Evolutionary conservation across 345 rosid genomes (phyloP).

Genomic region (Acer saccharum): DNA sequence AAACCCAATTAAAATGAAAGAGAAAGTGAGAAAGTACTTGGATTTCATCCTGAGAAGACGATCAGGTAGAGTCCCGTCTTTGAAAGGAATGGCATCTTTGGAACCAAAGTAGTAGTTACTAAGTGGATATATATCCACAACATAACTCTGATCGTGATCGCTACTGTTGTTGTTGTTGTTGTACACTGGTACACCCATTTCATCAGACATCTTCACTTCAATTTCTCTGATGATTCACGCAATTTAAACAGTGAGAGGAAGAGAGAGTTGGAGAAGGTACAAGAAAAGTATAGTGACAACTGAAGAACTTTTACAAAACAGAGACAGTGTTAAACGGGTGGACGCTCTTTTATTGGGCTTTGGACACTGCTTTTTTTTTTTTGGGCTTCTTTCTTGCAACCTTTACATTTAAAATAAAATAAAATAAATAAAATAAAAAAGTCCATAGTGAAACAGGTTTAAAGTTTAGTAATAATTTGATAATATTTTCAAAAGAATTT

Average conservation of each 20-base stretch:
- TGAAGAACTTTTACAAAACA: not conserved
- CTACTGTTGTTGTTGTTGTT: not conserved
- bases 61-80: slow-evolving; percentile 54
- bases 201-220: slow-evolving; percentile 13
- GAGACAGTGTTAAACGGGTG: not conserved
- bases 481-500: too few species aligned
- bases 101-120: slow-evolving; percentile 80
- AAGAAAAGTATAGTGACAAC: not conserved
- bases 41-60: slow-evolving; percentile 70
- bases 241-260: not conserved
- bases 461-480: too few species aligned
- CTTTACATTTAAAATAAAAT: too few species aligned
- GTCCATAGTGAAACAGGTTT: too few species aligned
- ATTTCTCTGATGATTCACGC: not conserved
- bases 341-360: not conserved
- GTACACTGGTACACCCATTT: not conserved
- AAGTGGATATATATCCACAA: slow-evolving; percentile 65
- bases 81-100: slow-evolving; percentile 54
- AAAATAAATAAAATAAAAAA: too few species aligned
- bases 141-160: slow-evolving; percentile 15
- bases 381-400: not conserved
- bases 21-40: slow-evolving; percentile 38
- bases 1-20: not conserved
- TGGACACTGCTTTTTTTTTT: not conserved
- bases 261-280: not conserved